Conservation (phyloP, 2,329 filamentous ascomycete genomes). For the Macrophomina tecta region DNA sequence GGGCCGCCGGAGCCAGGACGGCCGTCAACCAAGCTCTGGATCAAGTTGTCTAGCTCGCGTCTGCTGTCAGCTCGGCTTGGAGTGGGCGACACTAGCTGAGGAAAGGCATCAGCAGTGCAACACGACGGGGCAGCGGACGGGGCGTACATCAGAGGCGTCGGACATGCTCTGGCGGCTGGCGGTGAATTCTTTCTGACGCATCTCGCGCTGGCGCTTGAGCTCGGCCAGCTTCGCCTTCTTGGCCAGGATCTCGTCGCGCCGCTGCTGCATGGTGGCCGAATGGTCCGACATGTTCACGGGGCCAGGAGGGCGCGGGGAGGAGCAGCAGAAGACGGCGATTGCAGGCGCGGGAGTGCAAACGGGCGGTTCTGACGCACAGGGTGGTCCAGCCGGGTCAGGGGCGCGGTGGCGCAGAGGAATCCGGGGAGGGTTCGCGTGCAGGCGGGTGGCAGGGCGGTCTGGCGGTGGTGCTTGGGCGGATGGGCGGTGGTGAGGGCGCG, state of each 20-base stretch:
- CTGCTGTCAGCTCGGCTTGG: constrained; percentile 73
- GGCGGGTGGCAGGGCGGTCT: constrained; percentile 1
- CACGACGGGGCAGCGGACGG: constrained; percentile 20
- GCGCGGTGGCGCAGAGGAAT: background rate
- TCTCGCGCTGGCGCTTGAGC: constrained; percentile 88
- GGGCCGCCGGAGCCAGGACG: constrained; percentile 72
- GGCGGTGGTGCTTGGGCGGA: constrained; percentile 7
- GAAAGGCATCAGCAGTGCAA: constrained; percentile 35
- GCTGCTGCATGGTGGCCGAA: constrained; percentile 69
- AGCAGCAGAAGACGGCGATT: background rate
- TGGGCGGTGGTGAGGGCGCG: background rate
- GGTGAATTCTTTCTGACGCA: constrained; percentile 77
- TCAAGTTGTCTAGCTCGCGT: constrained; percentile 81
- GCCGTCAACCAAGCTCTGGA: constrained; percentile 82
- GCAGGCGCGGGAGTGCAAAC: background rate
- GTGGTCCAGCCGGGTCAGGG: constrained; percentile 13
- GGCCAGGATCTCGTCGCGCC: constrained; percentile 92
- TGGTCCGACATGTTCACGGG: constrained; percentile 26
- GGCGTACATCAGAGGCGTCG: constrained; percentile 71
- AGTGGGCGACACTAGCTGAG: constrained; percentile 70
- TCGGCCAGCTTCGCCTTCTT: constrained; percentile 98
- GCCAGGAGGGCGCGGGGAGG: background rate
- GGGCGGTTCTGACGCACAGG: constrained; percentile 1
- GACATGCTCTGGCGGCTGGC: constrained; percentile 70
- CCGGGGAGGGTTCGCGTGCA: background rate